Evolutionary conservation across 139 green algal genomes (phyloP), one percentile per base, ranked within the genome.

Genomic region (Desmodesmus armatus): DNA sequence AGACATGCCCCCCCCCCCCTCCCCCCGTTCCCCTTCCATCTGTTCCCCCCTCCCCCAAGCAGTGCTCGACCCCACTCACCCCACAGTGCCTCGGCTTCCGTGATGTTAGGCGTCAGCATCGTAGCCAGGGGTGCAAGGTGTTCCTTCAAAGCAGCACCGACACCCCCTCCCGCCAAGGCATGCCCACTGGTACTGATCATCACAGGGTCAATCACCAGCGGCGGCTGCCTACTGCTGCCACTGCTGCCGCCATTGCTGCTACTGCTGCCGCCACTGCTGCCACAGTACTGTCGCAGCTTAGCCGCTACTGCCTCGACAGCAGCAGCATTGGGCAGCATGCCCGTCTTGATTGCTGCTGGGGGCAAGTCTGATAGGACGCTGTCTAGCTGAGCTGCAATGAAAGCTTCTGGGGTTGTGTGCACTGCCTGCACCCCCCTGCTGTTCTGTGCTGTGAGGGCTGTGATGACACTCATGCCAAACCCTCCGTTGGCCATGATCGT

Each of bases 361-460:
- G 92, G 92, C 21, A 99, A 92, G 89, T 99, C 97, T 0, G 6
- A 31, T 43, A 99, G 85, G 27, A 99, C 92, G 39, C 84, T 88
- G 67, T 94, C 88, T 5, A 99, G 94, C 92, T 99, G 97, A 62
- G 81, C 25, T 13, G 41, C 37, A n/a, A 99, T 63, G 33, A 96
- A 91, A 0, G 89, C 88, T 0, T 85, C n/a, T 19, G 94, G 91
- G 5, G 91, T 33, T 1, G 85, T 44, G 72, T 97, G 90, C 51
- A 99, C 91, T 35, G 73, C 92, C 6, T 90, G 76, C 49, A 99
- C 97, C 35, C 96, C 97, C 5, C 88, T 74, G 40, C 94, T 98
- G 94, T 99, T 98, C 86, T 99, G 97, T 6, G 94, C 95, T 0
- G 97, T 99, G 6, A 99, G 81, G 0, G 97, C 96, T 6, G 96